A percentile compares a stretch with the other conserved stretches of the same genome.
phyloP scores from a whole-genome alignment of 371 early-diverging fungal species.

The Mortierella sp. region DNA sequence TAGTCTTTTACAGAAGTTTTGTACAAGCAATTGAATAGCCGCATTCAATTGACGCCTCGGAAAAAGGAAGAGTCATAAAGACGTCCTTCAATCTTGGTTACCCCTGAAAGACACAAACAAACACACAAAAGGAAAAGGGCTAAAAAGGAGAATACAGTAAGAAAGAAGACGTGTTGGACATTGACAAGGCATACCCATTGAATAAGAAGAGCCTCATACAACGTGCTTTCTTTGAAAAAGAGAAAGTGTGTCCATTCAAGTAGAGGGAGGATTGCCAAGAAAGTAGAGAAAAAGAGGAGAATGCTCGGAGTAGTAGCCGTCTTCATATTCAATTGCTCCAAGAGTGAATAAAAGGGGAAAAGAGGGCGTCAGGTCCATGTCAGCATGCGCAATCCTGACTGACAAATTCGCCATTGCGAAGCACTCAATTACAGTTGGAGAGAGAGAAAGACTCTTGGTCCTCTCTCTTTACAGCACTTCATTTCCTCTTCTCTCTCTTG shows the following conservation, averaged over 20 bases:
- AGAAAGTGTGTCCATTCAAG: not conserved
- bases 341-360: not conserved
- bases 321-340: not conserved
- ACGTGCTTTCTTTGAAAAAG: not conserved
- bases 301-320: too few relatives aligned
- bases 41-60: not conserved
- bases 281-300: not conserved
- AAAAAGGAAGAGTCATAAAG: too few relatives aligned
- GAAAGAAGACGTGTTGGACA: not conserved
- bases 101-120: conserved; percentile 3
- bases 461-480: not conserved
- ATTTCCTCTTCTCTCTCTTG: not conserved
- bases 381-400: conserved; percentile 23
- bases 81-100: not conserved
- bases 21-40: not conserved
- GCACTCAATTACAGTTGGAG: not conserved
- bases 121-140: not conserved
- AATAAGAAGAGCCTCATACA: not conserved
- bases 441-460: not conserved
- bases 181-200: too few relatives aligned
- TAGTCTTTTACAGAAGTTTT: not conserved
- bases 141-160: not conserved
- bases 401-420: conserved; percentile 37
- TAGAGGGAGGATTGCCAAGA: not conserved
- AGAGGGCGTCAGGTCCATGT: not conserved